Conservation (phyloP, 305 asterid species). For the Ajuga reptans region DNA sequence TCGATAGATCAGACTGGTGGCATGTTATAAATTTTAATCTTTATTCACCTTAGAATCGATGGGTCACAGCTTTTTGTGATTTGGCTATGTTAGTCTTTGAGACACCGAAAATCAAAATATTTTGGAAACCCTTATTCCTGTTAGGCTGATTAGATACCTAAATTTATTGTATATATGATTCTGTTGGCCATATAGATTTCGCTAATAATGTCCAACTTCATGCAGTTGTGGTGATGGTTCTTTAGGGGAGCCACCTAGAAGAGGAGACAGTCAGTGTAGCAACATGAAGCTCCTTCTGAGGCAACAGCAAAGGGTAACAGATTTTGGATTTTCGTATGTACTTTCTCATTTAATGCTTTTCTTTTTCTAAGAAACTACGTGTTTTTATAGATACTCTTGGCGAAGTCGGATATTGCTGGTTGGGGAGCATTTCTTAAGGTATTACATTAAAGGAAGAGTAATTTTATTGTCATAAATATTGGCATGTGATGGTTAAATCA, state of each 20-base stretch:
- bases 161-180: neutral
- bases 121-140: neutral
- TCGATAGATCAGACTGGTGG: neutral
- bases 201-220: conserved; percentile 15
- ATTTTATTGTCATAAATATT: conserved; percentile 3
- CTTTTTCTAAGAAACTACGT: neutral
- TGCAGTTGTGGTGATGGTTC: conserved; percentile 92
- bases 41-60: neutral
- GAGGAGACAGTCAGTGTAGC: conserved; percentile 91
- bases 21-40: neutral
- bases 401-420: conserved; percentile 89
- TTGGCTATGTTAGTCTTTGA: neutral
- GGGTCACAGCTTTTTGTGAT: neutral
- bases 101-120: neutral
- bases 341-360: conserved; percentile 13
- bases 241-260: conserved; percentile 75
- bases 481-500: neutral
- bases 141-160: neutral
- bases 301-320: conserved; percentile 85
- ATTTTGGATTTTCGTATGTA: conserved; percentile 3
- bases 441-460: conserved; percentile 5
- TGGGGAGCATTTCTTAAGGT: conserved; percentile 99
- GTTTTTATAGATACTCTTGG: conserved; percentile 60
- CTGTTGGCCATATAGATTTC: neutral
- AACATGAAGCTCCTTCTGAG: conserved; percentile 95